These are phyloP conservation scores for Chloropicon primus DNA, from an alignment of 139 green algal species.

Conservation along the genomic window DNA sequence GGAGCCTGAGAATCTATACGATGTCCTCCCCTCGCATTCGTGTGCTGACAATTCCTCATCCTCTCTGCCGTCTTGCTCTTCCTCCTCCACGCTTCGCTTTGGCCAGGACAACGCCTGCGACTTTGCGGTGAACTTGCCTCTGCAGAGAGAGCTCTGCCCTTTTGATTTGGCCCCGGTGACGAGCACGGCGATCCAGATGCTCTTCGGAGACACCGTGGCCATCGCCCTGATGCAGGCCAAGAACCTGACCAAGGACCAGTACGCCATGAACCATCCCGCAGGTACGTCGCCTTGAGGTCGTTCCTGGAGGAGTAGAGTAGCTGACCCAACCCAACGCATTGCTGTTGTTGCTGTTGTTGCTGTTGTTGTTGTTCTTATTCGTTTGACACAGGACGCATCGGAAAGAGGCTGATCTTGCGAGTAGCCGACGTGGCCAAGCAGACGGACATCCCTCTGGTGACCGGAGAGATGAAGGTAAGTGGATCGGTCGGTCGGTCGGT, in stretches of 20 bases:
- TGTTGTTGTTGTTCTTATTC: background rate
- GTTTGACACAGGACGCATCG: constrained; percentile 36
- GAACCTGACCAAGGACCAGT: constrained; percentile 38
- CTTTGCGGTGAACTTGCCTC: constrained; percentile 33
- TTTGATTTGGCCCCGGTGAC: constrained; percentile 49
- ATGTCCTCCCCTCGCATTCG: no score
- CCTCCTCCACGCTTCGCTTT: no score
- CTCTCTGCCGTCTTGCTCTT: no score
- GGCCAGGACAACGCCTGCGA: constrained; percentile 22
- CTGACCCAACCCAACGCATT: background rate
- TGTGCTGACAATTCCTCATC: no score
- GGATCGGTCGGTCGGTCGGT: no score
- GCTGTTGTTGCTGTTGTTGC: background rate
- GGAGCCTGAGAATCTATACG: no score
- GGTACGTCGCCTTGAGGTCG: background rate
- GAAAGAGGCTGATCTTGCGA: constrained; percentile 40
- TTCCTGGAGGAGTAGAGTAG: background rate
- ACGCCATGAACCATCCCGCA: constrained; percentile 29
- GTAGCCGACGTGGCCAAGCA: constrained; percentile 34
- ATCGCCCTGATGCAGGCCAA: constrained; percentile 51
- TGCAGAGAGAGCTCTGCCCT: constrained; percentile 48
- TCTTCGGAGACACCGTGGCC: constrained; percentile 50
- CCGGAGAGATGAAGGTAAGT: background rate
- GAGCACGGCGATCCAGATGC: constrained; percentile 42
- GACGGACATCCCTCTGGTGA: constrained; percentile 17